These are phyloP conservation scores for Benincasa hispida DNA, from an alignment of 306 rosid genomes.

Conservation along the genomic window DNA sequence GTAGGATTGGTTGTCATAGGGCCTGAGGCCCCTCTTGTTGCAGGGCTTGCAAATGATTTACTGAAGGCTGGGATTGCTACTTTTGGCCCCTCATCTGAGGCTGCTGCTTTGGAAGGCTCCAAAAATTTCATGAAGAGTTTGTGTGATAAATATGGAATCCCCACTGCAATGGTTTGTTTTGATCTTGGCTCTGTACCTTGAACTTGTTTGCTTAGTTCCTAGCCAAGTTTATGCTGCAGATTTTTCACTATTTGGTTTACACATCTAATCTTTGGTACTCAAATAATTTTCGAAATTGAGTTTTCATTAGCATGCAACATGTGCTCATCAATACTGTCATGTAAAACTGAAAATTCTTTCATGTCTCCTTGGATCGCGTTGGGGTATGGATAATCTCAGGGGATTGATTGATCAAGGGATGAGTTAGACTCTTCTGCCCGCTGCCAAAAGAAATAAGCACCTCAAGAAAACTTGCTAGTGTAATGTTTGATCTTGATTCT, in stretches of 20 bases:
- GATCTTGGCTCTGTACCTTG: neutral
- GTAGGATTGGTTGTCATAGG: slow-evolving; percentile 91
- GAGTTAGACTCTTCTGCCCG: neutral
- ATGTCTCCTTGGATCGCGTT: neutral
- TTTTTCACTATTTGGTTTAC: neutral
- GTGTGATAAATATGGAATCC: slow-evolving; percentile 78
- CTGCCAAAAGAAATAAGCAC: neutral
- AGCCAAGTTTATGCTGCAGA: neutral
- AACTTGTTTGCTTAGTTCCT: neutral
- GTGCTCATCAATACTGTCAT: neutral
- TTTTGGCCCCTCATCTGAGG: slow-evolving; percentile 96
- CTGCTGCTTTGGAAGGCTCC: slow-evolving; percentile 96
- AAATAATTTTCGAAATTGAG: neutral
- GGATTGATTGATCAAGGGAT: neutral
- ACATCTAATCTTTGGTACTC: neutral
- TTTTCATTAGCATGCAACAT: neutral
- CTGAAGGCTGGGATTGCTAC: slow-evolving; percentile 62
- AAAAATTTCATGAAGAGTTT: slow-evolving; percentile 88
- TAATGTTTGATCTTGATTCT: neutral
- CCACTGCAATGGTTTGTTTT: slow-evolving; percentile 81
- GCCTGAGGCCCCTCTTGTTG: slow-evolving; percentile 88
- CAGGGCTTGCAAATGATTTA: slow-evolving; percentile 68
- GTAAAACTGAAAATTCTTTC: neutral
- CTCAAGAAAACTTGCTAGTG: neutral
- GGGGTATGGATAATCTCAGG: neutral